These are phyloP conservation scores for Phytophthora tentaculata DNA, from an alignment of 352 stramenopile species.

Conservation along the genomic window DNA sequence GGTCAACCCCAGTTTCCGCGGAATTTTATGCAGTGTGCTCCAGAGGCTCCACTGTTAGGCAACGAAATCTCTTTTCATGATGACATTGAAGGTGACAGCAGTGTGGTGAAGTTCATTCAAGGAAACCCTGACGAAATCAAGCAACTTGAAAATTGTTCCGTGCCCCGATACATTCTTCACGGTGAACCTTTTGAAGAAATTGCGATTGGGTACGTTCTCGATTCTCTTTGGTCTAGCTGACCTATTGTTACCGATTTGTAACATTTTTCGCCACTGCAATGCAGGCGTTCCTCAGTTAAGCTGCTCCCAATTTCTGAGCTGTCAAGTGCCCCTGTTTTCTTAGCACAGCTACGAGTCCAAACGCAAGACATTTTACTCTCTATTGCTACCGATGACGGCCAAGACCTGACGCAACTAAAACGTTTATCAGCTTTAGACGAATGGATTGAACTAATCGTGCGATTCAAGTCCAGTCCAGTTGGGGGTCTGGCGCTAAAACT, in stretches of 20 bases:
- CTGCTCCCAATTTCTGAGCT: slow-evolving; percentile 18
- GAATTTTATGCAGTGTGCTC: slow-evolving; percentile 63
- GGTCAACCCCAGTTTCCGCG: slow-evolving; percentile 36
- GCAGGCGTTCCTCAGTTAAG: slow-evolving; percentile 32
- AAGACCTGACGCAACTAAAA: slow-evolving; percentile 46
- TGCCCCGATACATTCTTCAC: slow-evolving; percentile 58
- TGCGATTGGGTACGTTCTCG: slow-evolving; percentile 49
- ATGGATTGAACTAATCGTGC: slow-evolving; percentile 61
- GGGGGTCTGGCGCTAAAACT: slow-evolving; percentile 43
- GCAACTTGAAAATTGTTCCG: slow-evolving; percentile 53
- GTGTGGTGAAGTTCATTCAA: slow-evolving; percentile 32
- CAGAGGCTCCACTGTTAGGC: slow-evolving; percentile 46
- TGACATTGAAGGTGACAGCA: slow-evolving; percentile 33
- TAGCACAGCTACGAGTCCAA: slow-evolving; percentile 45
- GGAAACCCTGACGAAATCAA: slow-evolving; percentile 58
- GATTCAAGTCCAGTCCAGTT: slow-evolving; percentile 27
- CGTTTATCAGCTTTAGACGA: slow-evolving; percentile 48
- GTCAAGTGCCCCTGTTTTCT: slow-evolving; percentile 8
- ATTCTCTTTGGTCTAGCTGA: background rate
- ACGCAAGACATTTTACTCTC: slow-evolving; percentile 52
- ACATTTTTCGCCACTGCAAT: background rate
- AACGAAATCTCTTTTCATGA: slow-evolving; percentile 30
- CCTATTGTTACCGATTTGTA: too few species aligned
- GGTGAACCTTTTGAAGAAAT: slow-evolving; percentile 42
- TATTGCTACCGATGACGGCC: slow-evolving; percentile 28